Evolutionary conservation across 1,284 basidiomycete species (phyloP).

Genomic region (Irpex sp.): DNA sequence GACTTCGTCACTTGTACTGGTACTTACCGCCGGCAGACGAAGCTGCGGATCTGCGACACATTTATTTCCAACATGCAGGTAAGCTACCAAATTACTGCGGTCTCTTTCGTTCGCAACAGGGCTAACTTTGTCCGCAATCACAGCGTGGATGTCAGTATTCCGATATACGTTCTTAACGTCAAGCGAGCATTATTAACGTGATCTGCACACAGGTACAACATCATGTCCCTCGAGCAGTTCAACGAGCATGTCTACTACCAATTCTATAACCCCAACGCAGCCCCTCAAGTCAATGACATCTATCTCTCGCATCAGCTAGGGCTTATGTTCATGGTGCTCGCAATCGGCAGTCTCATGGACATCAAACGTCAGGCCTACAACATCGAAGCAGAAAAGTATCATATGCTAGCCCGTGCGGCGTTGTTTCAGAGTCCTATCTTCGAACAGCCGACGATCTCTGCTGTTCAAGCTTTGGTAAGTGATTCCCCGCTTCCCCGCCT

Average conservation of each 20-base stretch:
- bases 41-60: conserved; percentile 55
- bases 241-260: conserved; percentile 58
- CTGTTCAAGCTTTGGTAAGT: conserved; percentile 68
- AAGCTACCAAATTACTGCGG: background rate
- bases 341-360: conserved; percentile 73
- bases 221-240: conserved; percentile 62
- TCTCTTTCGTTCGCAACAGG: background rate
- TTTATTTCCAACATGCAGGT: conserved; percentile 61
- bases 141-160: conserved; percentile 64
- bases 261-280: conserved; percentile 53
- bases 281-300: conserved; percentile 50
- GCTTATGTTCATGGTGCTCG: conserved; percentile 71
- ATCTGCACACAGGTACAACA: conserved; percentile 58
- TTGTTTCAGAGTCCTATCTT: conserved; percentile 70
- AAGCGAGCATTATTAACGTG: background rate
- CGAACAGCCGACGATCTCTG: conserved; percentile 68
- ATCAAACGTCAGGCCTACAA: conserved; percentile 60
- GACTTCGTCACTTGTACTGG: conserved; percentile 58
- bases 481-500: background rate
- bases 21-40: conserved; percentile 60
- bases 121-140: conserved; percentile 34
- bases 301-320: conserved; percentile 63
- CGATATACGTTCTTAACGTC: background rate
- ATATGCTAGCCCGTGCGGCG: conserved; percentile 69
- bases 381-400: conserved; percentile 74